Conservation (phyloP, 345 rosid genomes). For the Salix dunnii region DNA sequence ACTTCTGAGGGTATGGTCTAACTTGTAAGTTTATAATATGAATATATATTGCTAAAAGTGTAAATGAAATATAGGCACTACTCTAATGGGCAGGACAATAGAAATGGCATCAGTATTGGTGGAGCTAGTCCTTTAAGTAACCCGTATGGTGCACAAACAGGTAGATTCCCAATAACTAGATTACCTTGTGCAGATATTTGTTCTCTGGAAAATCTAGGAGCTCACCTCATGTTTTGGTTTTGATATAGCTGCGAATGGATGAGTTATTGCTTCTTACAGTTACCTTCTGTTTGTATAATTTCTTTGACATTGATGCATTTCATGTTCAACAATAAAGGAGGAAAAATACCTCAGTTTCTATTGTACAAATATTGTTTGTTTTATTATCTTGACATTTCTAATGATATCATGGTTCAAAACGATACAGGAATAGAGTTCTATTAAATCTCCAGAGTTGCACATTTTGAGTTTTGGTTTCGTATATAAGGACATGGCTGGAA, state of each 20-base stretch:
- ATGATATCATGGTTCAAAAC: not conserved
- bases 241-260: not conserved
- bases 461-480: not conserved
- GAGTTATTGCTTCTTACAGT: not conserved
- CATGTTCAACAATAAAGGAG: not conserved
- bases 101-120: slow-evolving; percentile 3
- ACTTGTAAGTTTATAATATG: not conserved
- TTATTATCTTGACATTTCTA: not conserved
- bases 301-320: not conserved
- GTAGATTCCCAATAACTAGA: slow-evolving; percentile 3
- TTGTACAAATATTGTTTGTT: too few relatives aligned
- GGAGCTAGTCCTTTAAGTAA: not conserved
- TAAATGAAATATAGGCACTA: not conserved
- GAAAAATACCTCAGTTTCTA: too few relatives aligned
- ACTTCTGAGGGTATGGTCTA: slow-evolving; percentile 11
- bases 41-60: not conserved
- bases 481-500: not conserved
- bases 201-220: not conserved
- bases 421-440: not conserved
- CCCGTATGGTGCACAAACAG: not conserved
- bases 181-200: slow-evolving; percentile 17
- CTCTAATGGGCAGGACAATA: slow-evolving; percentile 12
- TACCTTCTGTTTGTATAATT: not conserved
- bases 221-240: not conserved
- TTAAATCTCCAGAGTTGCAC: not conserved